phyloP scores from a whole-genome alignment of 2,329 filamentous ascomycete species.

The Botrytis paeoniae region DNA sequence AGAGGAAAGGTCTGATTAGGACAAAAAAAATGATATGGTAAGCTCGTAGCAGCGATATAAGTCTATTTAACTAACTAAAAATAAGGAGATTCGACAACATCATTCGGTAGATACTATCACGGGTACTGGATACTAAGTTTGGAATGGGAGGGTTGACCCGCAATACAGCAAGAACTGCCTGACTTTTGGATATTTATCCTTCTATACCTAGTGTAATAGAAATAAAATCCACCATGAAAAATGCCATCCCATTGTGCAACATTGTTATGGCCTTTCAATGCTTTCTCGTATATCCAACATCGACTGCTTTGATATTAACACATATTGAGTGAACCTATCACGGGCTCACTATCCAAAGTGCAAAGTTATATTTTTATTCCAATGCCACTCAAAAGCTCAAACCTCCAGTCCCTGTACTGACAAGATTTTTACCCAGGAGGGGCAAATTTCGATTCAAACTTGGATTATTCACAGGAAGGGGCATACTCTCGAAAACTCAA shows the following conservation, averaged over 20 bases:
- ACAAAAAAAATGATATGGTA: neutral
- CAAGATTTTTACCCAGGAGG: no score
- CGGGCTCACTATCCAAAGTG: neutral
- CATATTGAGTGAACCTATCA: neutral
- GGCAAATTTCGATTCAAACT: no score
- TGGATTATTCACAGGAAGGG: no score
- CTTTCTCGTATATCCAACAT: neutral
- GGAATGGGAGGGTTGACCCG: neutral
- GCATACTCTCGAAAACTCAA: no score
- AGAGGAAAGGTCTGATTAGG: neutral
- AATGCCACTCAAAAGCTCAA: neutral
- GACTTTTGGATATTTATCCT: neutral
- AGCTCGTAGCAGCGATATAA: neutral
- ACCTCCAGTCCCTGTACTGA: no score
- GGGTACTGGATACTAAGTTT: neutral
- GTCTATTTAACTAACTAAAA: neutral
- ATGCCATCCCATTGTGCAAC: neutral
- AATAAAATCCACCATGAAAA: no score
- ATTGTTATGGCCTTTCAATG: neutral
- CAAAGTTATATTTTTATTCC: no score
- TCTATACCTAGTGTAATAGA: neutral
- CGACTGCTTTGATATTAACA: neutral
- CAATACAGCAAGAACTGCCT: neutral
- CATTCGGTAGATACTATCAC: no score
- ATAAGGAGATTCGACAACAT: neutral